A percentile compares a stretch with the other conserved stretches of the same genome.
phyloP scores from a whole-genome alignment of 1,284 basidiomycete species.

The Sutorius eximius region DNA sequence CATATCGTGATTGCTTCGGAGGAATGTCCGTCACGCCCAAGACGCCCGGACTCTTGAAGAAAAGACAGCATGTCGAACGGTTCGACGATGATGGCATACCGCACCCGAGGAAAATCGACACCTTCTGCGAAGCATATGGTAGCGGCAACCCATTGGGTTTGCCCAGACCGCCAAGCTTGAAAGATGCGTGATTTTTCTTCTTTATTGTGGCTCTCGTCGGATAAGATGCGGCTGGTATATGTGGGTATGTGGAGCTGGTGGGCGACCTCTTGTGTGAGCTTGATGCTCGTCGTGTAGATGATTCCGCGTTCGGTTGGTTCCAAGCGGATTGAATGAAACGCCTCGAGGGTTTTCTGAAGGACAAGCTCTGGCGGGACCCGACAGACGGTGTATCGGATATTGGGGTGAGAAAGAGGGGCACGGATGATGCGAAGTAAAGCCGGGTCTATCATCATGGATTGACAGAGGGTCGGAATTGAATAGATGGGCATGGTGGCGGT shows the following conservation, averaged over 20 bases:
- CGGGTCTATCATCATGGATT: conserved; percentile 5
- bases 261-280: not conserved
- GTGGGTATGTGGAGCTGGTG: not conserved
- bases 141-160: not conserved
- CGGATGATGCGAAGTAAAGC: not conserved
- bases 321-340: not conserved
- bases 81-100: not conserved
- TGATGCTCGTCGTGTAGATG: not conserved
- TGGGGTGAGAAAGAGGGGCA: not conserved
- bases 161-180: not conserved
- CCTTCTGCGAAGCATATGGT: conserved; percentile 1
- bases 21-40: not conserved
- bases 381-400: not conserved
- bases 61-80: not conserved
- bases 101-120: not conserved
- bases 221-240: not conserved
- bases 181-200: not conserved
- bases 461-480: conserved; percentile 4
- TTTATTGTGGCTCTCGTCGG: not conserved
- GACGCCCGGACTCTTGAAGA: conserved; percentile 2
- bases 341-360: not conserved
- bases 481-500: conserved; percentile 10
- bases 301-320: not conserved
- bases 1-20: not conserved
- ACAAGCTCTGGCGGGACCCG: not conserved